Evolutionary conservation across 2,329 filamentous ascomycete genomes (phyloP).

Genomic region (Aureobasidium subglaciale): DNA sequence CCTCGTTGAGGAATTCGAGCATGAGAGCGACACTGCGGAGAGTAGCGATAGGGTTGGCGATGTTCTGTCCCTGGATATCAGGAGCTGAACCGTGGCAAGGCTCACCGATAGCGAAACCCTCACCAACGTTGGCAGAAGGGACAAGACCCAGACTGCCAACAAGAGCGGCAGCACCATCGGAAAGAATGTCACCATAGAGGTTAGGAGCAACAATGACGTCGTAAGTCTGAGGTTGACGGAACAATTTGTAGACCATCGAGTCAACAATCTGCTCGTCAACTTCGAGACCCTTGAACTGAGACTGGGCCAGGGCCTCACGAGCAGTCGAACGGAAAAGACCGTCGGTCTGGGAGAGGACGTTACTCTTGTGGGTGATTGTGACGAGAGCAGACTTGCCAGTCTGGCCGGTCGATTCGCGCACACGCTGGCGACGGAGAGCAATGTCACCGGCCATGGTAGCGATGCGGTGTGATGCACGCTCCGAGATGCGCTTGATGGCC

Average conservation of each 20-base stretch:
- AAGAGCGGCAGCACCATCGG: constrained; percentile 87
- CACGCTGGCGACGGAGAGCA: constrained; percentile 75
- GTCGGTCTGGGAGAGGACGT: constrained; percentile 93
- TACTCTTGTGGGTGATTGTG: constrained; percentile 97
- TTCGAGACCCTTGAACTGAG: constrained; percentile 56
- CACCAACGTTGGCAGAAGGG: constrained; percentile 89
- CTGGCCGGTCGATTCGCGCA: constrained; percentile 53
- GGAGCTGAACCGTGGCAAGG: constrained; percentile 95
- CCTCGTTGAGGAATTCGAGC: constrained; percentile 90
- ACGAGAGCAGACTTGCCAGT: constrained; percentile 68
- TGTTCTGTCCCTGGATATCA: constrained; percentile 85
- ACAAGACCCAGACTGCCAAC: constrained; percentile 90
- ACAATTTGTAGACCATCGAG: constrained; percentile 99
- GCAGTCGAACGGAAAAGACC: constrained; percentile 84
- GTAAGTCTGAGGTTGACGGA: constrained; percentile 90
- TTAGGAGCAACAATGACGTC: constrained; percentile 98
- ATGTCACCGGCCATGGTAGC: constrained; percentile 92
- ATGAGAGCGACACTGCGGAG: constrained; percentile 85
- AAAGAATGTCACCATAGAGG: constrained; percentile 94
- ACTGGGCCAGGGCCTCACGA: constrained; percentile 60
- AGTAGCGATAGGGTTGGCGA: constrained; percentile 95
- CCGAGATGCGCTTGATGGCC: constrained; percentile 94
- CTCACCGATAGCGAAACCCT: constrained; percentile 92
- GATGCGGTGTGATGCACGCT: constrained; percentile 78
- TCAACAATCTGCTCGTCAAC: constrained; percentile 98